Evolutionary conservation across 257 asterid species (phyloP), one percentile per base, ranked within the genome.

Genomic region (Verbascum thapsus): DNA sequence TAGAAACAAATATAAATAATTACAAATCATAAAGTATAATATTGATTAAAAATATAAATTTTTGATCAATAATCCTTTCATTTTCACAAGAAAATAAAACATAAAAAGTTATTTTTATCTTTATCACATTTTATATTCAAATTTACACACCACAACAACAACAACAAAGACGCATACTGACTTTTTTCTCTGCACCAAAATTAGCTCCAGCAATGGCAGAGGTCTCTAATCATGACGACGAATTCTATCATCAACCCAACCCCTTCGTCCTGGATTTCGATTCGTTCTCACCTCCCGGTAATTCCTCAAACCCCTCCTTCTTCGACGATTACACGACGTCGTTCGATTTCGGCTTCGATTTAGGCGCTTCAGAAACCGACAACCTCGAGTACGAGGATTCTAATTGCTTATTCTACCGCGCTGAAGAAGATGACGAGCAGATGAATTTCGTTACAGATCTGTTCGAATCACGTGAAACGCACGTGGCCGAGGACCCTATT

Each of bases 391-490:
- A 72, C 63, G 81, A 65, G 58, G 91, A 80, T 51, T 77, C 80
- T 6, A 74, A 75, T 67, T 69, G 78, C 76, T 66, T 76, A 53
- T 80, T 72, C 73, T 58, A 48, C 13, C 78, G 68, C 5, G 82
- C 71, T 10, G 82, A 71, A 45, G 87, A 79, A 1, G 92, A 83
- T 34, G 95, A 83, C 0, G 95, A 85, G 9, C 91, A 80, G 67
- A 67, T 88, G 96, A 86, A 78, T 74, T 86, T 79, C 69, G 85
- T 83, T 0, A 73, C 95, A 11, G 96, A 88, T 82, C 85, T 87
- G 70, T 88, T 92, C 74, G 95, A 77, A 13, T 57, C 85, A 8
- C 82, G 72, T 16, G 72, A 65, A 0, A 62, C 63, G 3, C 72
- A n/a, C 68, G 52, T 55, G 70, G 17, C 63, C 53, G 85, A 77